Conservation (phyloP, 345 rosid genomes). For the Turritis glabra region DNA sequence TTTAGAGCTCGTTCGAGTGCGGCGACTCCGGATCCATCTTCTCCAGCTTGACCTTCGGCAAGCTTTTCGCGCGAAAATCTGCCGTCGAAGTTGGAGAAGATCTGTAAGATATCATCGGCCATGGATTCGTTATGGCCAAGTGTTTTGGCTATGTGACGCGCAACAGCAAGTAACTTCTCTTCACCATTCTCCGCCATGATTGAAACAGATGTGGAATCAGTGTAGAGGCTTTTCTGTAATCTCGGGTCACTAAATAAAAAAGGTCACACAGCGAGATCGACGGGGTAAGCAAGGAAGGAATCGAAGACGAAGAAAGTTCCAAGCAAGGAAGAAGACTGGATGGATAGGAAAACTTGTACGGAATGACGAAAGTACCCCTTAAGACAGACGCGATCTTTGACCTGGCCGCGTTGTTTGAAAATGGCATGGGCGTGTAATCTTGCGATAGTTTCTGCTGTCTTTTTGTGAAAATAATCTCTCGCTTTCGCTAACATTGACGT, state of each 20-base stretch:
- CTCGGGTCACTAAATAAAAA: constrained; percentile 7
- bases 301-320: constrained; percentile 39
- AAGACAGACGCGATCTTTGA: constrained; percentile 36
- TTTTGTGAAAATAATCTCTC: constrained; percentile 19
- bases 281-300: constrained; percentile 30
- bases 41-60: constrained; percentile 42
- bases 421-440: constrained; percentile 24
- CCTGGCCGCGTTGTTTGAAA: constrained; percentile 37
- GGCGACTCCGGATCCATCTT: constrained; percentile 48
- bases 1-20: constrained; percentile 55
- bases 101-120: constrained; percentile 91
- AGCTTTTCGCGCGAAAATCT: constrained; percentile 85
- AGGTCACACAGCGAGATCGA: constrained; percentile 16
- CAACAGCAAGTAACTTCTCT: constrained; percentile 83
- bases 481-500: constrained; percentile 1
- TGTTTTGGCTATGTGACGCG: constrained; percentile 90
- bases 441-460: background rate
- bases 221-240: background rate
- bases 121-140: constrained; percentile 80
- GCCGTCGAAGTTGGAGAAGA: constrained; percentile 87
- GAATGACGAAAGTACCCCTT: constrained; percentile 24
- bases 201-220: constrained; percentile 11
- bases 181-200: constrained; percentile 72
- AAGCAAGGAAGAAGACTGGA: constrained; percentile 29
- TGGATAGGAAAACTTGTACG: background rate